Evolutionary conservation across 768 basidiomycete genomes (phyloP).

Genomic region (Grammothele lineata): DNA sequence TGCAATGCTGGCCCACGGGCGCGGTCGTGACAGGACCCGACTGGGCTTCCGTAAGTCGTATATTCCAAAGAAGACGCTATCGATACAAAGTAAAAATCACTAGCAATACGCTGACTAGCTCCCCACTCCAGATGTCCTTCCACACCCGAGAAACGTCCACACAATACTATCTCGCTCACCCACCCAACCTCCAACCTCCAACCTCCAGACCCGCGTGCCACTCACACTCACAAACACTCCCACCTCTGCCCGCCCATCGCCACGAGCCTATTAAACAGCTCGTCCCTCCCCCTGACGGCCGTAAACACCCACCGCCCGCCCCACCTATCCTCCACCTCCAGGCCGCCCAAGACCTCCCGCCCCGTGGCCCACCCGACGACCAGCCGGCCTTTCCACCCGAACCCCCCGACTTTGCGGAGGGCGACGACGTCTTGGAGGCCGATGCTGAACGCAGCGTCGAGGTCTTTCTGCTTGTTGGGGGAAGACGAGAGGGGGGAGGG

Average conservation of each 20-base stretch:
- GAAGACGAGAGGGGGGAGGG: too few relatives aligned
- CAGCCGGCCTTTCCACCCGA: conserved; percentile 37
- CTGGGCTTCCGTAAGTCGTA: too few relatives aligned
- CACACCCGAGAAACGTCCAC: too few relatives aligned
- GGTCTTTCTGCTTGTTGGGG: neutral
- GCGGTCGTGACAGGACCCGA: too few relatives aligned
- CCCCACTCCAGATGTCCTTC: too few relatives aligned
- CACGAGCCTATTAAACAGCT: conserved; percentile 31
- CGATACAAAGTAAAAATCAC: too few relatives aligned
- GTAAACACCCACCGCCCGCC: conserved; percentile 24
- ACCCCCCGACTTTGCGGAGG: conserved; percentile 32
- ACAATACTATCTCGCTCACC: too few relatives aligned
- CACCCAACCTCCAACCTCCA: neutral
- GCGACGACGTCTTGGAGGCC: conserved; percentile 26
- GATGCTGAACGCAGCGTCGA: conserved; percentile 26
- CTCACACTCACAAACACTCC: conserved; percentile 21
- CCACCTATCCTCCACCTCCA: conserved; percentile 23
- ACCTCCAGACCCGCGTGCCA: neutral
- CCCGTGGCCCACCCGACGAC: conserved; percentile 32
- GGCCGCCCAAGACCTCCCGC: conserved; percentile 26
- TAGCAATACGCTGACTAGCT: too few relatives aligned
- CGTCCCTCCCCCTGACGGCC: conserved; percentile 30
- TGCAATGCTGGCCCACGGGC: too few relatives aligned
- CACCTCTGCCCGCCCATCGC: conserved; percentile 26
- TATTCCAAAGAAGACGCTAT: too few relatives aligned